Conservation (phyloP, 148 eudicot species). For the Rhododendron ovatum region DNA sequence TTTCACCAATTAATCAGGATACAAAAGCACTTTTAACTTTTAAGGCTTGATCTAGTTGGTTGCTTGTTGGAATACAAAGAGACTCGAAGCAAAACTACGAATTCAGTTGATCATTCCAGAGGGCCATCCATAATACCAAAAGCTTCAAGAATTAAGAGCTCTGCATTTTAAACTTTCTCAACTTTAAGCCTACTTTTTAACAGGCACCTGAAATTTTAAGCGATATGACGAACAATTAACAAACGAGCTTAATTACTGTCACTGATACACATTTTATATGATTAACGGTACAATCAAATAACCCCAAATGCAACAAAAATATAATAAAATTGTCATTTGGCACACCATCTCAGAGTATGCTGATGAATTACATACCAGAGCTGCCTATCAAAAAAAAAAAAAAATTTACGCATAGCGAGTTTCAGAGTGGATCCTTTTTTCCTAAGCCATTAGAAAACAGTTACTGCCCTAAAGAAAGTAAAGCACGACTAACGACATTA, state of each 20-base stretch:
- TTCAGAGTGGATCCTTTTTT: not conserved
- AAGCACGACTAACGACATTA: not conserved
- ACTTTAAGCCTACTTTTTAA: not conserved
- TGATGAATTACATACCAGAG: not conserved
- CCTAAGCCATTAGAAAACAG: not conserved
- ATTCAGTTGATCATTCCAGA: not conserved
- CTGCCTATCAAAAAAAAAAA: too few relatives aligned
- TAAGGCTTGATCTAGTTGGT: not conserved
- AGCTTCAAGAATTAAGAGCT: not conserved
- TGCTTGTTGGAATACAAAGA: not conserved
- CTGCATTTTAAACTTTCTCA: not conserved
- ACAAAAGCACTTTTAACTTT: not conserved
- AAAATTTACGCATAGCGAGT: not conserved
- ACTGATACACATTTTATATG: not conserved
- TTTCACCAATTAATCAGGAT: not conserved
- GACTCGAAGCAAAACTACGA: not conserved
- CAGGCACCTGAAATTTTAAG: not conserved
- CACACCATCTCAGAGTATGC: not conserved
- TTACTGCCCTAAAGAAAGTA: not conserved
- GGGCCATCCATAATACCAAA: not conserved
- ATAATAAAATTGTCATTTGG: not conserved
- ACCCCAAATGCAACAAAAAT: not conserved
- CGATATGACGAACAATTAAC: not conserved
- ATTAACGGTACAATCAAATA: not conserved
- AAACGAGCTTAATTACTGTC: not conserved